Percentiles rank a stretch among this genome's conserved stretches.
phyloP scores from a whole-genome alignment of 2,329 filamentous ascomycete genomes.

The Neocatenulostroma microsporum region DNA sequence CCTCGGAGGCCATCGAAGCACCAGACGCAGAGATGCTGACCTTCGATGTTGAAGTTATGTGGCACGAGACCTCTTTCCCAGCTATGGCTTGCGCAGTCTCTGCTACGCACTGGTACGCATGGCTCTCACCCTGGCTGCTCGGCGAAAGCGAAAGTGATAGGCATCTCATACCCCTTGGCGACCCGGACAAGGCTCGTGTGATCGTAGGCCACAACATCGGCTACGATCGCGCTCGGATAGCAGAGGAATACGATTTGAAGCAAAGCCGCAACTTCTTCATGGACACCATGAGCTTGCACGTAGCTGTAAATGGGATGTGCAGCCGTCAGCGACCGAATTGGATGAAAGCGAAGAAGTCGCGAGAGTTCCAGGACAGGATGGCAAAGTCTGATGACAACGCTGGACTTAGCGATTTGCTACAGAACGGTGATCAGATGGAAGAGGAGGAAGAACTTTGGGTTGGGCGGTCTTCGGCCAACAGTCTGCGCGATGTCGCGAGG shows the following conservation, averaged over 20 bases:
- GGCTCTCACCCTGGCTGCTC: slow-evolving; percentile 92
- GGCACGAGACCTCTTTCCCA: slow-evolving; percentile 82
- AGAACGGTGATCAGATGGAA: slow-evolving; percentile 52
- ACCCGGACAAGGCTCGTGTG: slow-evolving; percentile 63
- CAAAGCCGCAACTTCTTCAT: slow-evolving; percentile 82
- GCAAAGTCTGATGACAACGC: slow-evolving; percentile 61
- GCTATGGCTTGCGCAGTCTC: slow-evolving; percentile 95
- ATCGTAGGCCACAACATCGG: slow-evolving; percentile 93
- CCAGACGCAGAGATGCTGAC: slow-evolving; percentile 77
- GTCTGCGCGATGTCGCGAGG: slow-evolving; percentile 86
- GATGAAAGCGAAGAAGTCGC: slow-evolving; percentile 92
- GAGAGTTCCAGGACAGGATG: slow-evolving; percentile 73
- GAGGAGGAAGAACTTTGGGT: slow-evolving; percentile 97
- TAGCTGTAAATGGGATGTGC: slow-evolving; percentile 98
- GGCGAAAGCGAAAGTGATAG: slow-evolving; percentile 68
- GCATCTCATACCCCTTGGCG: slow-evolving; percentile 81
- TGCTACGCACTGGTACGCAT: slow-evolving; percentile 89
- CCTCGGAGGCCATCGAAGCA: slow-evolving; percentile 61
- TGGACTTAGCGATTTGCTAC: slow-evolving; percentile 63
- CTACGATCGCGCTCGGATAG: slow-evolving; percentile 79
- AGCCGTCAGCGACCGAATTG: slow-evolving; percentile 91
- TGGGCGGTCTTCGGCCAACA: slow-evolving; percentile 89
- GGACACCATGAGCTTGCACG: slow-evolving; percentile 97
- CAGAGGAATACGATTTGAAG: slow-evolving; percentile 78
- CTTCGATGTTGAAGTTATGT: slow-evolving; percentile 97